Base-by-base conservation (phyloP, 805 yeast species). In the Yarrowia bubula region DNA sequence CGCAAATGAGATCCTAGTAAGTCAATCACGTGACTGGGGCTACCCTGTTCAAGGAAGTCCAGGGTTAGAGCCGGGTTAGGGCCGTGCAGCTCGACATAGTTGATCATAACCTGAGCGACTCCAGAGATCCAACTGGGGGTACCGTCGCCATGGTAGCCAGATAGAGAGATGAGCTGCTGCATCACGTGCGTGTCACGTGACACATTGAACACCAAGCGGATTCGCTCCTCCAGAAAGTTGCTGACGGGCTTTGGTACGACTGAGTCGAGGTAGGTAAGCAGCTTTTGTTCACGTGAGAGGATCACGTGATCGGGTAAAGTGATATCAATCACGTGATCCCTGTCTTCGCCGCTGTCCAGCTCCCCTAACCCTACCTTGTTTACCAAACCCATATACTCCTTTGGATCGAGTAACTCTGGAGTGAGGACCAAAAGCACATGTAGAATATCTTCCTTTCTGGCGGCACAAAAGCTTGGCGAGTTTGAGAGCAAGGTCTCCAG, bases 401-500 rank as follows among this genome's bases (percentile, higher is more conserved):
- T 18, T 41, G 61, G 47, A 28, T 55, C 61, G n/a, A 55, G 47
- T 38, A 55, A 22, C 22, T 55, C 61, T 55, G 61, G 61, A 10
- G 47, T 55, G 9, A 55, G 61, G 8, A 55, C 61, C 61, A 55
- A 31, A 14, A 55, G 61, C n/a, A 55, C n/a, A 31, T 55, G 61
- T 9, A 55, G 31, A n/a, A 55, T 41, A 13, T 39, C 38, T 11
- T 55, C 47, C 13, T 55, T 55, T 11, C 8, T 46, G 9, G 61
- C 7, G 3, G 31, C 13, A 17, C 37, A 39, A n/a, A 55, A 55
- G 43, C 13, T 17, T n/a, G 61, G 61, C 8, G 61, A 55, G 35
- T 41, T 17, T 28, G 38, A 11, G 38, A 55, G 47, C 7, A 55
- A 47, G 38, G 61, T 41, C 61, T 55, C 61, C 37, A 55, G 28